Percentiles rank a stretch among this genome's conserved stretches.
Evolutionary conservation across 345 rosid species (phyloP).

Genomic region (Eutrema japonicum): DNA sequence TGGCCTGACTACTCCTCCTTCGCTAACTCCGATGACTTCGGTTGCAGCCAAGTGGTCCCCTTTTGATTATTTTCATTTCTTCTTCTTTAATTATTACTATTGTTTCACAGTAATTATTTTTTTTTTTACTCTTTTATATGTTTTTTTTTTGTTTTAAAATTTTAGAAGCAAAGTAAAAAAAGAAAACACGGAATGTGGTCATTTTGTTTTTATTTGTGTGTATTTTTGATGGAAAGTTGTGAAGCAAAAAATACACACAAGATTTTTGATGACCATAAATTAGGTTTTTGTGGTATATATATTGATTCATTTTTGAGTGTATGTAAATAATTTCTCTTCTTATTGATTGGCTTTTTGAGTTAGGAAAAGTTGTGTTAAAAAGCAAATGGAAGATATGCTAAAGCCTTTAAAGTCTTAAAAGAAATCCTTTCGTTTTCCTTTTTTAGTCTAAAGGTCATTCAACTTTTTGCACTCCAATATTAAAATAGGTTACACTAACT

Average conservation of each 20-base stretch:
- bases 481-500: background rate
- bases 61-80: conserved; percentile 54
- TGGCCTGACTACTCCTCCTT: conserved; percentile 77
- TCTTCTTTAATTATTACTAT: background rate
- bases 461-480: conserved; percentile 22
- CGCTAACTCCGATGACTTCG: conserved; percentile 73
- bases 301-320: background rate
- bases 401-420: conserved; percentile 23
- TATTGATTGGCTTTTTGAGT: conserved; percentile 34
- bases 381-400: conserved; percentile 35
- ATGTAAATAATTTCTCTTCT: background rate
- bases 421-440: conserved; percentile 16
- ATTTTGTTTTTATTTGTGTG: background rate
- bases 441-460: conserved; percentile 20
- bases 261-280: conserved; percentile 13
- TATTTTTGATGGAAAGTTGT: conserved; percentile 20
- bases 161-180: conserved; percentile 10
- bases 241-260: conserved; percentile 6
- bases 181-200: conserved; percentile 6
- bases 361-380: conserved; percentile 32
- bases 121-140: background rate
- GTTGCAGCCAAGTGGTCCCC: conserved; percentile 77
- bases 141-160: conserved; percentile 4
- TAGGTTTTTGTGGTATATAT: background rate
- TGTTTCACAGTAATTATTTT: conserved; percentile 28